Conservation (phyloP, 2,329 filamentous ascomycete species). For the Fusarium solani-melongenae region DNA sequence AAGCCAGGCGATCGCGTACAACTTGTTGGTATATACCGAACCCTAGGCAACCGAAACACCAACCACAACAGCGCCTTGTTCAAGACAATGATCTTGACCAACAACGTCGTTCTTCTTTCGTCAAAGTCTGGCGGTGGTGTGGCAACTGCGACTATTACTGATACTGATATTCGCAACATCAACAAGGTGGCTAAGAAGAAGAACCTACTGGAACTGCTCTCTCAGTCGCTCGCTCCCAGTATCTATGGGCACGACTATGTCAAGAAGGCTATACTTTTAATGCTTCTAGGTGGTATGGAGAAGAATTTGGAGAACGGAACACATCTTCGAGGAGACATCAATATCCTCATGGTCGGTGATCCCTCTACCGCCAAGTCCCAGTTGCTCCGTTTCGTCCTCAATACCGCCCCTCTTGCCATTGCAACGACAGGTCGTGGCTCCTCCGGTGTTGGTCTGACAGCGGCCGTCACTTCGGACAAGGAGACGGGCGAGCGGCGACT, state of each 20-base stretch:
- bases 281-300: conserved; percentile 95
- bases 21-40: conserved; percentile 94
- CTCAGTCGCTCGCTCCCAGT: conserved; percentile 93
- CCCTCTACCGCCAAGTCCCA: conserved; percentile 99
- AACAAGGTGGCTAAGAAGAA: conserved; percentile 97
- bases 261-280: conserved; percentile 95
- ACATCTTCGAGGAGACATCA: conserved; percentile 97
- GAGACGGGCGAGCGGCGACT: conserved; percentile 95
- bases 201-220: conserved; percentile 91
- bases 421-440: conserved; percentile 97
- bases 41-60: conserved; percentile 93
- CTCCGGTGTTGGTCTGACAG: conserved; percentile 96
- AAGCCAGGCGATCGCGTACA: conserved; percentile 98
- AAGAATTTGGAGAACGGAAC: conserved; percentile 99
- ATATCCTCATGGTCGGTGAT: conserved; percentile 99
- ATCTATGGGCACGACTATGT: conserved; percentile 98
- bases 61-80: conserved; percentile 92
- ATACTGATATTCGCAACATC: conserved; percentile 98
- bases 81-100: conserved; percentile 92
- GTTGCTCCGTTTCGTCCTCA: conserved; percentile 93
- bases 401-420: conserved; percentile 95
- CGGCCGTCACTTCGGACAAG: conserved; percentile 95
- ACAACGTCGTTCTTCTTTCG: conserved; percentile 93
- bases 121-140: conserved; percentile 97
- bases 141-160: conserved; percentile 90